Evolutionary conservation across 192 early-diverging fungal genomes (phyloP).

Genomic region (Linnemannia exigua): DNA sequence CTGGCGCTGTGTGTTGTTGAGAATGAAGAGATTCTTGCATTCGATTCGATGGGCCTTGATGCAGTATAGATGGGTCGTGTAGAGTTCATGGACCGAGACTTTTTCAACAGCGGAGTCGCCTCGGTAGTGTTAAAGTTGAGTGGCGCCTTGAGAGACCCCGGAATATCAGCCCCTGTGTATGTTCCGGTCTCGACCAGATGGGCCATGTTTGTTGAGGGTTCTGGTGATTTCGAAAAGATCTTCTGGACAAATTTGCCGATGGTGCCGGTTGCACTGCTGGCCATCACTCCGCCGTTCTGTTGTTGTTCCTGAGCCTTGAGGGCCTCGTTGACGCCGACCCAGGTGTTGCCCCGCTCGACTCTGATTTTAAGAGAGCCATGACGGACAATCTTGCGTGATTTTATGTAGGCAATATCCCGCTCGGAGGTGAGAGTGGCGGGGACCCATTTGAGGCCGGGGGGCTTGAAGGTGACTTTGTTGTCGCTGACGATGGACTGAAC

Average conservation of each 20-base stretch:
- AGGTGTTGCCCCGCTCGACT: conserved; percentile 59
- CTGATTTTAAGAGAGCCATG: conserved; percentile 55
- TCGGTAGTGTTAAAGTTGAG: conserved; percentile 37
- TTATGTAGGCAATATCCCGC: conserved; percentile 51
- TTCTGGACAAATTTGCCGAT: conserved; percentile 50
- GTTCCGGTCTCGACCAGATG: conserved; percentile 15
- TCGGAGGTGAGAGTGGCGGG: conserved; percentile 43
- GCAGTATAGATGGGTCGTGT: conserved; percentile 13
- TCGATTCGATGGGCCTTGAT: conserved; percentile 16
- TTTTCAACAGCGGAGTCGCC: conserved; percentile 38
- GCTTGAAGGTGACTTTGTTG: conserved; percentile 44
- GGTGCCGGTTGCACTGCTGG: conserved; percentile 40
- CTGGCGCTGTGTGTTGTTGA: conserved; percentile 29
- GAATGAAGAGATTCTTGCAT: conserved; percentile 17
- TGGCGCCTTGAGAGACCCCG: conserved; percentile 37
- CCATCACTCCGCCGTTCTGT: conserved; percentile 20
- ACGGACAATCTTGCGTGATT: conserved; percentile 53
- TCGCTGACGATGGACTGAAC: conserved; percentile 45
- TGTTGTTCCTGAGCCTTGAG: conserved; percentile 28
- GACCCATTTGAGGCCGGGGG: conserved; percentile 58
- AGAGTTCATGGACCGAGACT: conserved; percentile 11
- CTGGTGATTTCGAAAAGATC: conserved; percentile 47
- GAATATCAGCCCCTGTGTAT: conserved; percentile 37
- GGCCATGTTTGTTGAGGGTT: neutral
- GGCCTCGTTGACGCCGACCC: conserved; percentile 45